Evolutionary conservation across 495 filamentous ascomycete genomes (phyloP), one percentile per base, ranked within the genome.

Genomic region (Thozetella sp.): DNA sequence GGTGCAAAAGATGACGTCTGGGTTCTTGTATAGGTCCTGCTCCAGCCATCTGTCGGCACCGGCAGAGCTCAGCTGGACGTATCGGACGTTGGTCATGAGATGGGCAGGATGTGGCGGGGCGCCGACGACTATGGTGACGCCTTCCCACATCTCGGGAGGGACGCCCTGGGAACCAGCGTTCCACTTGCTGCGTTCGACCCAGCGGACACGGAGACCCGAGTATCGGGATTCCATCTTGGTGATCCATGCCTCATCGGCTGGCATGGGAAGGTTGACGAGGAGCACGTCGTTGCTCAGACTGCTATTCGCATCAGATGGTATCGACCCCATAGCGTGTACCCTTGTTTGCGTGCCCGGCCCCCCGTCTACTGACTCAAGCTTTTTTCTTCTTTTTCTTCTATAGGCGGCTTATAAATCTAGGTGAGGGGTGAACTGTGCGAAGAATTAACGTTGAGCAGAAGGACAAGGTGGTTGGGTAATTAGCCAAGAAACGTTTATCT

Each of bases 191-290:
- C 59, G 50, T 9, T 26, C 51, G 17, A 55, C 52, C 67, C 70
- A 74, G n/a, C 73, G 66, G 2, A 76, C 58, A 23, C 60, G 52
- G 20, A 76, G 55, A 2, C 72, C 73, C 0, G 69, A 67, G 53
- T 69, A 67, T 22, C 43, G 54, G 2, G 53, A 53, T 15, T 67
- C 57, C 10, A 74, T 43, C 0, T 59, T 48, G 43, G 65, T 59
- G 4, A 63, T 63, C 68, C 70, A 76, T n/a, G 58, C 58, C 23
- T 60, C 37, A 30, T 63, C 56, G 12, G 57, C 56, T 2, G 59
- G 25, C 15, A 57, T 51, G 13, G 62, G 57, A 25, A 40, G 13
- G 53, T 56, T 60, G 17, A 68, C n/a, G 2, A 65, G 34, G 25
- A 68, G 53, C 11, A 68, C 19, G 20, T 68, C 65, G 51, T 65